Conservation (phyloP, 805 yeast genomes). For the Lipomyces mesembrius region DNA sequence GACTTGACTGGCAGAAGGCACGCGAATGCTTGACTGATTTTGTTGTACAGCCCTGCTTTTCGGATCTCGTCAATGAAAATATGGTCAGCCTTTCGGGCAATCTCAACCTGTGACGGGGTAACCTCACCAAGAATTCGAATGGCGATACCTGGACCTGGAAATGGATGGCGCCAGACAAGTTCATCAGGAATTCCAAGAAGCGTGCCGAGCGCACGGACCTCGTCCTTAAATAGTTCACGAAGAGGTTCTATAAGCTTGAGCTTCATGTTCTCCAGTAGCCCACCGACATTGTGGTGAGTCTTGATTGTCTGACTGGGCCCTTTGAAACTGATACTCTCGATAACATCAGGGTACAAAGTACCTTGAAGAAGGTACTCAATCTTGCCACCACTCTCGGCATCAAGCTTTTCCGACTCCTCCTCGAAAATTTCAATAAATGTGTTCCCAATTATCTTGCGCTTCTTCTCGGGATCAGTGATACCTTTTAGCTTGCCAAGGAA, state of each 20-base stretch:
- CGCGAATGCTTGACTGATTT: slow-evolving; percentile 98
- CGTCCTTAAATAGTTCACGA: slow-evolving; percentile 98
- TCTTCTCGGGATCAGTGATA: slow-evolving; percentile 97
- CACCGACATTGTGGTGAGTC: slow-evolving; percentile 99
- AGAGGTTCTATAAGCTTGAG: slow-evolving; percentile 97
- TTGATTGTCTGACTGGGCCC: slow-evolving; percentile 99
- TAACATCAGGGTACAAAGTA: slow-evolving; percentile 96
- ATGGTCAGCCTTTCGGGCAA: slow-evolving; percentile 96
- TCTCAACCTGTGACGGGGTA: slow-evolving; percentile 87
- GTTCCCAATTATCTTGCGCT: slow-evolving; percentile 97
- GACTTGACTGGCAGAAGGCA: slow-evolving; percentile 95
- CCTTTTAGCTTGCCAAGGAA: slow-evolving; percentile 87
- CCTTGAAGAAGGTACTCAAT: slow-evolving; percentile 95
- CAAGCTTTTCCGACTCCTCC: slow-evolving; percentile 89
- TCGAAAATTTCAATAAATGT: slow-evolving; percentile 97
- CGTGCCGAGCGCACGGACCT: slow-evolving; percentile 95
- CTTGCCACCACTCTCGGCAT: slow-evolving; percentile 86
- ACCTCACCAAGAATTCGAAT: slow-evolving; percentile 98
- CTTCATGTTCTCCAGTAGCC: slow-evolving; percentile 96
- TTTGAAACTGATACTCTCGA: slow-evolving; percentile 97
- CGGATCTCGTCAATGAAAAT: slow-evolving; percentile 96
- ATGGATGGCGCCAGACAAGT: slow-evolving; percentile 99
- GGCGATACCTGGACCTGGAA: slow-evolving; percentile 99
- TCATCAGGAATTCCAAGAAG: slow-evolving; percentile 94
- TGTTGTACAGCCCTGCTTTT: slow-evolving; percentile 86